Base-by-base conservation (phyloP, 2,329 filamentous ascomycete genomes). In the Sordariomycetes sp. region DNA sequence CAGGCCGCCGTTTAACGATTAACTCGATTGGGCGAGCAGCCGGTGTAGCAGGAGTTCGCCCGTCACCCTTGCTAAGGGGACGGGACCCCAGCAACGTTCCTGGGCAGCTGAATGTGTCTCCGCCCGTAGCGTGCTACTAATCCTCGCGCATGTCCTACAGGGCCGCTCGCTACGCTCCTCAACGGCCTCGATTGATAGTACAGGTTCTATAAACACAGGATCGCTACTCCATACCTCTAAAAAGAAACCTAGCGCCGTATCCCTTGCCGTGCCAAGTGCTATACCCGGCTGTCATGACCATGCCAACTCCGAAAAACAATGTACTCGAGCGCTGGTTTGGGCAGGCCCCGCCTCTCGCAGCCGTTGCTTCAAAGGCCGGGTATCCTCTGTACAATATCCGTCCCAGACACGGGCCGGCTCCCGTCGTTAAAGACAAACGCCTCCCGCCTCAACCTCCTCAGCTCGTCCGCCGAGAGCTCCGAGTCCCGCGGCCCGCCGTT, bases 351-450 rank as follows among this genome's bases (percentile, higher is more conserved):
- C 8, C 13, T 10, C 42, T 25, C 45, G 52, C 25, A 22, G 36
- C n/a, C 55, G 55, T 52, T 17, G 28, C 50, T 24, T 50, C 25
- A 52, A 34, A 42, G 13, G 55, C 22, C 17, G 50, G 34, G 50
- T n/a, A 32, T 50, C 17, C 59, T 55, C 53, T 94, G 85, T 56
- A 91, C 89, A 39, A 96, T 95, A 66, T 95, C 88, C 52, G 82
- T 82, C 61, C 83, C 80, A 3, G 80, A 83, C 52, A 95, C 69
- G 1, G 88, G 86, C 35, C 85, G 78, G 24, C 82, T 89, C n/a
- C 89, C 88, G 65, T 95, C 90, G 64, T 90, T 92, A 58, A 96
- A 74, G 22, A 96, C 90, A 81, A 96, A 91, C 4, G 90, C 90
- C 72, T 96, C 90, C 62, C 90, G 79, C 65, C 92, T 80, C 54